These are phyloP conservation scores for Phytophthora vignae DNA, from an alignment of 352 stramenopile species.

Conservation along the genomic window DNA sequence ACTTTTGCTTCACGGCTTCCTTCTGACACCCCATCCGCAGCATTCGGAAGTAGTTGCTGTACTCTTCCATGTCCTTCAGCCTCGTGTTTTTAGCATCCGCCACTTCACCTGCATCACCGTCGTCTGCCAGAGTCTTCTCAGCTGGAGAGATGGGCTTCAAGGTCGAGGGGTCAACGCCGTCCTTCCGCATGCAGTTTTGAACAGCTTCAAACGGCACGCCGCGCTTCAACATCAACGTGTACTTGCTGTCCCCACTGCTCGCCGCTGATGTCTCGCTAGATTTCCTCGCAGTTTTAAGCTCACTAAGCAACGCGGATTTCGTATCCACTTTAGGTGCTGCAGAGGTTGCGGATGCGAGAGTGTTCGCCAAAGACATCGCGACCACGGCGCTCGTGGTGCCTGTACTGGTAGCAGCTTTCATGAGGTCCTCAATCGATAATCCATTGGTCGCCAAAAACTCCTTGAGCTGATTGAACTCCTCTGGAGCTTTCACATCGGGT, in stretches of 20 bases:
- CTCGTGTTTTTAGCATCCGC: slow-evolving; percentile 15
- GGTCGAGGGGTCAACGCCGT: slow-evolving; percentile 57
- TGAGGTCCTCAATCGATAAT: slow-evolving; percentile 77
- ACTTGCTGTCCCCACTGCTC: slow-evolving; percentile 45
- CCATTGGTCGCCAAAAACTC: slow-evolving; percentile 67
- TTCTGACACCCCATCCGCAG: slow-evolving; percentile 91
- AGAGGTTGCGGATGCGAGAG: slow-evolving; percentile 17
- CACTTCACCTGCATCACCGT: neutral
- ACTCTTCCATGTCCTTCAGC: slow-evolving; percentile 76
- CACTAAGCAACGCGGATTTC: slow-evolving; percentile 25
- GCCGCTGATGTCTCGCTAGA: slow-evolving; percentile 12
- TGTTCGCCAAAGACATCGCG: slow-evolving; percentile 16
- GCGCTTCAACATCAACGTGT: slow-evolving; percentile 70
- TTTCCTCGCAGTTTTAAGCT: slow-evolving; percentile 22
- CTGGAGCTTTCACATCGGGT: slow-evolving; percentile 5
- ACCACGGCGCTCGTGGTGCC: slow-evolving; percentile 39
- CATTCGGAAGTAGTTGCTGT: slow-evolving; percentile 95
- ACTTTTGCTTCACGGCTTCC: slow-evolving; percentile 92
- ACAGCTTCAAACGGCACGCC: slow-evolving; percentile 77
- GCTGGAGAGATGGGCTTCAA: slow-evolving; percentile 29
- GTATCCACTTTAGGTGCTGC: slow-evolving; percentile 16
- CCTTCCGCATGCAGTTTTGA: slow-evolving; percentile 79
- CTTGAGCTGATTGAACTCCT: slow-evolving; percentile 68
- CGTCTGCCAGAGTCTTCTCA: neutral
- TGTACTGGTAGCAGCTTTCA: slow-evolving; percentile 66